Percentiles rank a stretch among this genome's conserved stretches.
These are phyloP conservation scores for Wickerhamomyces rabaulensis DNA, from an alignment of 805 yeast genomes.

Conservation along the genomic window DNA sequence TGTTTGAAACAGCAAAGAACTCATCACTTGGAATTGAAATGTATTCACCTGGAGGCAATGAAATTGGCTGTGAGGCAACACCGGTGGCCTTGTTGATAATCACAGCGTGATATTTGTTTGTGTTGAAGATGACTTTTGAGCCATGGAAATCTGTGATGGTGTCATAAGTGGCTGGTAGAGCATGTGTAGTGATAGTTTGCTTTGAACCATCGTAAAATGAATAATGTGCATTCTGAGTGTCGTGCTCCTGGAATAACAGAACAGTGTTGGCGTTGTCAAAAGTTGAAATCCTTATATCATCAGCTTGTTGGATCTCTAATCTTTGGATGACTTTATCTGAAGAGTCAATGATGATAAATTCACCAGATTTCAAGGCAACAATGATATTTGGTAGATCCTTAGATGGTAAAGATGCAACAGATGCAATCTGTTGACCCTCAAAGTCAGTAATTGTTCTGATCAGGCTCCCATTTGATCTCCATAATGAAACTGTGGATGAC, in stretches of 20 bases:
- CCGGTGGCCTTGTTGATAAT: constrained; percentile 12
- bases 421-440: constrained; percentile 3
- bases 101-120: constrained; percentile 6
- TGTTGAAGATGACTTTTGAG: constrained; percentile 16
- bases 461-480: constrained; percentile 10
- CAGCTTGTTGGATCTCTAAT: constrained; percentile 3
- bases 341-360: constrained; percentile 2
- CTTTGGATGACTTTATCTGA: constrained; percentile 1
- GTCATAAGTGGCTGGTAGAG: constrained; percentile 8
- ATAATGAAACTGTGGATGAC: constrained; percentile 20
- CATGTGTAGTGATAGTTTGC: constrained; percentile 3
- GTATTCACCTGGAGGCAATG: constrained; percentile 4
- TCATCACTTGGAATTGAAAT: constrained; percentile 18
- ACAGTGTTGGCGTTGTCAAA: constrained; percentile 16
- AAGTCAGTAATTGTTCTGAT: constrained; percentile 9
- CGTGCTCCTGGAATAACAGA: constrained; percentile 7
- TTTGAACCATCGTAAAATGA: constrained; percentile 12
- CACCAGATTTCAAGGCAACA: constrained; percentile 11
- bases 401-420: background rate
- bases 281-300: constrained; percentile 4
- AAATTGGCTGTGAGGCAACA: constrained; percentile 2
- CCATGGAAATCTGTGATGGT: constrained; percentile 20
- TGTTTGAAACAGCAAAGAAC: constrained; percentile 16
- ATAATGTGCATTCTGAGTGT: constrained; percentile 4
- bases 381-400: constrained; percentile 1